Conservation (phyloP, 2,329 filamentous ascomycete species). For the Phyllosticta citriasiana region DNA sequence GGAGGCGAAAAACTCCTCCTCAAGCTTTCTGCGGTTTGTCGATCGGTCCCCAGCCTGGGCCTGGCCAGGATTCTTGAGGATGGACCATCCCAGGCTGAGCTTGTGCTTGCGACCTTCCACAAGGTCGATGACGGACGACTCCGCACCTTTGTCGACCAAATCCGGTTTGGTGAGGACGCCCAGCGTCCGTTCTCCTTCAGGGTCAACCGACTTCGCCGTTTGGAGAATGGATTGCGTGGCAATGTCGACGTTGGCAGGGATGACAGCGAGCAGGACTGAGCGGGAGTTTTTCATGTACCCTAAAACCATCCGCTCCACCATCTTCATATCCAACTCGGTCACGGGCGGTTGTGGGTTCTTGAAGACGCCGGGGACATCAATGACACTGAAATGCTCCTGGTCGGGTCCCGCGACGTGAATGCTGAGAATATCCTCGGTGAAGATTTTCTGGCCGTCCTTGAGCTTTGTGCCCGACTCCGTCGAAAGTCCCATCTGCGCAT, state of each 20-base stretch:
- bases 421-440: conserved; percentile 32
- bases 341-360: conserved; percentile 17
- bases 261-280: conserved; percentile 23
- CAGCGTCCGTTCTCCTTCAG: conserved; percentile 22
- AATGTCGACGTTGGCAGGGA: conserved; percentile 28
- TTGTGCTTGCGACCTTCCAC: conserved; percentile 30
- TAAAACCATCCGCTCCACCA: conserved; percentile 17
- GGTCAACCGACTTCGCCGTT: conserved; percentile 28
- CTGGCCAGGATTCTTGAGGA: conserved; percentile 38
- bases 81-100: conserved; percentile 43
- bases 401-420: conserved; percentile 35
- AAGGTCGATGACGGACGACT: conserved; percentile 30
- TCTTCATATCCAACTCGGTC: conserved; percentile 17
- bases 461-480: background rate
- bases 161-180: conserved; percentile 31
- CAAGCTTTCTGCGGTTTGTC: conserved; percentile 20
- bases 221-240: conserved; percentile 38
- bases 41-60: conserved; percentile 15
- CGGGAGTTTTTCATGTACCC: conserved; percentile 21
- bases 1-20: conserved; percentile 26
- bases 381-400: conserved; percentile 31
- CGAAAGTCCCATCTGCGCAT: background rate
- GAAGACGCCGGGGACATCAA: conserved; percentile 40
- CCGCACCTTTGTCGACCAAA: conserved; percentile 24
- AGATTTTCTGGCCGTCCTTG: conserved; percentile 18